Base-by-base conservation (phyloP, 805 yeast genomes). In the Metschnikowia rubicola region DNA sequence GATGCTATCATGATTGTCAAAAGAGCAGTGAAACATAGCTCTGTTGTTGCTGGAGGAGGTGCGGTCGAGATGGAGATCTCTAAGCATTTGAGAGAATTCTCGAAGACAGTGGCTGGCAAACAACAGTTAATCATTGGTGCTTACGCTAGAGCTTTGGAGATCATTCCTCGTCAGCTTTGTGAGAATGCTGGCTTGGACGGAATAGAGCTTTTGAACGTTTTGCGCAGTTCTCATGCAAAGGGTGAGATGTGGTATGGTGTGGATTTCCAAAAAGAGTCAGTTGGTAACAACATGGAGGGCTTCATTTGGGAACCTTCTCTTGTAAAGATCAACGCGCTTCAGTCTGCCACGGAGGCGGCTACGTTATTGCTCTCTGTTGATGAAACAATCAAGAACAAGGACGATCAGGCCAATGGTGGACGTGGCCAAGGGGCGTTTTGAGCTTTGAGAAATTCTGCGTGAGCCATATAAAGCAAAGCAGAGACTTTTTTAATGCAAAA, bases 161-260 rank as follows among this genome's bases (percentile, higher is more conserved):
- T 94, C 28, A 90, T 94, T 59, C 99, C 99, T 56, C 84, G 98
- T 66, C 98, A 94, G 65, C 77, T 94, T 54, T 92, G 98, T 74
- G 99, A 94, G 64, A 94, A 94, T 66, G 99, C 97, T n/a, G 99
- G 99, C 5, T 84, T 94, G 56, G 99, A 94, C 65, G 95, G 96
- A 17, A 88, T 96, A n/a, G 98, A 94, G 65, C 72, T 94, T 50
- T 80, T 94, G 58, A 94, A 94, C 67, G 81, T 86, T 62, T 75
- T 94, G 62, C 83, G 99, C 70, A 86, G 94, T 79, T 85, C 88
- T 15, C 99, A 94, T 62, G 94, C 96, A 44, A 87, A 87, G 65
- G 97, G 96, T 52, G 96, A 92, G 60, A 76, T 70, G 38, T 88
- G 96, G 94, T 84, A 75, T 53, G 99, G 99, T 56, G 82, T 94